Percentiles rank a stretch among this genome's conserved stretches.
Conservation (phyloP, 352 stramenopile genomes). For the Phytophthora fragariaefolia region DNA sequence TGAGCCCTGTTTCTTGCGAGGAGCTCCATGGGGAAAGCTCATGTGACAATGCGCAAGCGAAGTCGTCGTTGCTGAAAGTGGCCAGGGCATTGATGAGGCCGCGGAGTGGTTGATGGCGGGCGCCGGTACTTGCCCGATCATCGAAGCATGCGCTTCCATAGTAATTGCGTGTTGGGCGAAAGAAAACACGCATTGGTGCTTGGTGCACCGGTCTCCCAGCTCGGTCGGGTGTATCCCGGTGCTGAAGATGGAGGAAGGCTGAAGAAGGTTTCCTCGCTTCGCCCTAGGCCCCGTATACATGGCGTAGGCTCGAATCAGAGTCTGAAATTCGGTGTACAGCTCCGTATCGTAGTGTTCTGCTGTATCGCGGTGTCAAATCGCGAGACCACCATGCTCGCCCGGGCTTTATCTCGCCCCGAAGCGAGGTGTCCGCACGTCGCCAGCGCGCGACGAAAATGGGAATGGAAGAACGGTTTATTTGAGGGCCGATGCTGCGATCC, state of each 20-base stretch:
- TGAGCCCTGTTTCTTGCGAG: constrained; percentile 18
- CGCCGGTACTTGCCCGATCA: constrained; percentile 1
- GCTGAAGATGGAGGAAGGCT: constrained; percentile 1
- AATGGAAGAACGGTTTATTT: constrained; percentile 24
- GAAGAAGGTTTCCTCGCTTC: constrained; percentile 23
- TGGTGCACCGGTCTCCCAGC: background rate
- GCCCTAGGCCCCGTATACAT: background rate
- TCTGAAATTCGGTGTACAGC: background rate
- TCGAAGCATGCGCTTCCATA: background rate
- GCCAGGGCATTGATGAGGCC: background rate
- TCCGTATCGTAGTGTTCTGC: constrained; percentile 17
- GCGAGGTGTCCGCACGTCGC: constrained; percentile 2
- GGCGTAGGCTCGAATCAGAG: background rate
- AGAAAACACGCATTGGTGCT: background rate
- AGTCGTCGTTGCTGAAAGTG: constrained; percentile 8
- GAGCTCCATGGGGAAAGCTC: constrained; percentile 2
- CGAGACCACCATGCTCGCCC: constrained; percentile 2
- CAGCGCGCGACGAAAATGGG: constrained; percentile 18
- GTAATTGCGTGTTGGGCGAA: background rate
- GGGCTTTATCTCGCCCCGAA: constrained; percentile 17
- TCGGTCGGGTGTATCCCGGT: background rate
- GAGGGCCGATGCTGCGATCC: background rate
- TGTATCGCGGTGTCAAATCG: constrained; percentile 13
- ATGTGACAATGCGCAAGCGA: constrained; percentile 26
- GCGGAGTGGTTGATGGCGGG: background rate